These are phyloP conservation scores for Lichenothelia convexa DNA, from an alignment of 495 filamentous ascomycete genomes.

Conservation along the genomic window DNA sequence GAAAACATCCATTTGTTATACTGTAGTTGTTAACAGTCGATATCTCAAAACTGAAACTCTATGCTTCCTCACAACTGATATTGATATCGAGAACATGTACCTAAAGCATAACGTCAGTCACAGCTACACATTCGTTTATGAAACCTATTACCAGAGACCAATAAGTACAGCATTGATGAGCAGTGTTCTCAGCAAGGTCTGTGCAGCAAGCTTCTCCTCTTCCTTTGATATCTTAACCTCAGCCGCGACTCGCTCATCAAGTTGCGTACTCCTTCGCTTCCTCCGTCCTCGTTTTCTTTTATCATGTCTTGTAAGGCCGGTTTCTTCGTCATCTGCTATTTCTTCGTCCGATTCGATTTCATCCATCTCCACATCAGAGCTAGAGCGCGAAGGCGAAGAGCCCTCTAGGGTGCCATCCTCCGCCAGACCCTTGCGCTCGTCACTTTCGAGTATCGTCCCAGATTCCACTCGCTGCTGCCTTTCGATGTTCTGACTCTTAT, in stretches of 20 bases:
- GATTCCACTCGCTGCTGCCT: no score
- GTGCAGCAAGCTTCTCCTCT: constrained; percentile 51
- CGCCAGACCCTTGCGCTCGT: no score
- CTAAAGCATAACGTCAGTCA: constrained; percentile 21
- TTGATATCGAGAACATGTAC: constrained; percentile 71
- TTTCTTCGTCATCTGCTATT: constrained; percentile 76
- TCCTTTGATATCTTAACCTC: constrained; percentile 34
- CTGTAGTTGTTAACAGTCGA: constrained; percentile 33
- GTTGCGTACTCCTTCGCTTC: constrained; percentile 43
- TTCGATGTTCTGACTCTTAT: no score
- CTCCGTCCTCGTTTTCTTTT: constrained; percentile 44
- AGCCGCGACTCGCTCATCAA: constrained; percentile 54
- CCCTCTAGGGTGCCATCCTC: no score
- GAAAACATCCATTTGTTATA: constrained; percentile 99
- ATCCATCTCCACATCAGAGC: constrained; percentile 39
- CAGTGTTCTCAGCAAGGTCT: constrained; percentile 46
- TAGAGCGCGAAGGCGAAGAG: no score
- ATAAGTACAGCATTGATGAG: constrained; percentile 62
- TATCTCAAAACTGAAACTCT: constrained; percentile 1
- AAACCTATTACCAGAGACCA: constrained; percentile 46
- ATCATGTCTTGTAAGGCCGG: constrained; percentile 59
- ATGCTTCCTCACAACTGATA: constrained; percentile 61
- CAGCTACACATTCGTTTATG: background rate
- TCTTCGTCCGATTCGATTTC: constrained; percentile 46
- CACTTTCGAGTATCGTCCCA: no score